Evolutionary conservation across 305 asterid species (phyloP).

Genomic region (Fraxinus xanthoxyloides): DNA sequence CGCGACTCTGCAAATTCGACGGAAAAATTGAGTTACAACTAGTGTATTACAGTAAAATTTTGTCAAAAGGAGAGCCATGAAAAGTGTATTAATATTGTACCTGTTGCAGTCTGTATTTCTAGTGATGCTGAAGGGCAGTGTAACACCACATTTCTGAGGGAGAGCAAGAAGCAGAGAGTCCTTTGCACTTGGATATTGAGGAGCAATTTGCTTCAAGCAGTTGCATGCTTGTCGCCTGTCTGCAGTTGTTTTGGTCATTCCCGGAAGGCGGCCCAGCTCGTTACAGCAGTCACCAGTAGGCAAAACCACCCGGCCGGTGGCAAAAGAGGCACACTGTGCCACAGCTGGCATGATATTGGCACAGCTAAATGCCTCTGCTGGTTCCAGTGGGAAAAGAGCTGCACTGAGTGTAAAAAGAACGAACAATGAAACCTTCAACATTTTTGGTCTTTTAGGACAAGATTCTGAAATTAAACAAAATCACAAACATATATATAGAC

Average conservation of each 20-base stretch:
- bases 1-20: not conserved
- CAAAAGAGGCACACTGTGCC: not conserved
- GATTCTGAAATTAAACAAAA: not conserved
- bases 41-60: not conserved
- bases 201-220: constrained; percentile 1
- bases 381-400: not conserved
- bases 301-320: not conserved
- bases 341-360: not conserved
- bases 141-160: not conserved
- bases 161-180: not conserved
- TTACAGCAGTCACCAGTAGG: not conserved
- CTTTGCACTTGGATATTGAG: not conserved
- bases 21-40: not conserved
- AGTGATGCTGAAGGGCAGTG: not conserved
- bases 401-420: not conserved
- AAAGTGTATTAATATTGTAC: not conserved
- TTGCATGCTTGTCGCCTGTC: not conserved
- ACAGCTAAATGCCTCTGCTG: not conserved
- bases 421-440: constrained; percentile 1
- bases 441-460: not conserved
- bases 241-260: not conserved
- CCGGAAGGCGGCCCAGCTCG: not conserved
- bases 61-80: not conserved
- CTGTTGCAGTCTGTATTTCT: not conserved
- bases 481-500: not conserved